A percentile compares a stretch with the other conserved stretches of the same genome.
Evolutionary conservation across 129 eudicot species (phyloP).

Genomic region (Lonicera japonica): DNA sequence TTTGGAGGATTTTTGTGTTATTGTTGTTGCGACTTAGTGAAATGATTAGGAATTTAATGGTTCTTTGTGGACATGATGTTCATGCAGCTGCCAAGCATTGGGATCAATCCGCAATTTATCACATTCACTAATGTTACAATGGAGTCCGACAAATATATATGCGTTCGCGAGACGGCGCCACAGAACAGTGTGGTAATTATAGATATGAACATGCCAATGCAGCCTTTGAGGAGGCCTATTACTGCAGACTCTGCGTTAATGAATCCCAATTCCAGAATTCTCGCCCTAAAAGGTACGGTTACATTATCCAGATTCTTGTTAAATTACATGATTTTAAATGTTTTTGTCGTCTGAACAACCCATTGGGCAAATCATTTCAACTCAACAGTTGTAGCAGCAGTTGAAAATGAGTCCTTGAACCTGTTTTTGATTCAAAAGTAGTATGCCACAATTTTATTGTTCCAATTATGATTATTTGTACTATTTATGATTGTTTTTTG

Average conservation of each 20-base stretch:
- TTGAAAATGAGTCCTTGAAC: neutral
- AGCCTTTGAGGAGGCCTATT: conserved; percentile 87
- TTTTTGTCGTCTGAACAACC: neutral
- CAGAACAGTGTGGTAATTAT: conserved; percentile 90
- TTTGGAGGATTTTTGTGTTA: too few species aligned
- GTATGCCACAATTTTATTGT: neutral
- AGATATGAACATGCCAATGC: conserved; percentile 94
- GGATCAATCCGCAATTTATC: conserved; percentile 85
- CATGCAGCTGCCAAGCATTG: conserved; percentile 79
- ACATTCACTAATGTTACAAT: conserved; percentile 89
- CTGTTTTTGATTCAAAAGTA: neutral
- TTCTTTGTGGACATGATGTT: conserved; percentile 19
- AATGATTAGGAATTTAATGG: neutral
- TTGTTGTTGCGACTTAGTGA: neutral
- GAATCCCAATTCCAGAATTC: conserved; percentile 78
- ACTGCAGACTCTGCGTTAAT: conserved; percentile 93
- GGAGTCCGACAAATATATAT: conserved; percentile 94
- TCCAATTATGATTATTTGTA: neutral
- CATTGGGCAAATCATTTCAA: neutral
- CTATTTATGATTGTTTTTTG: too few species aligned
- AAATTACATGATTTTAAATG: neutral
- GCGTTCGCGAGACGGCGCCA: conserved; percentile 92
- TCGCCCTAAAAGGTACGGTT: conserved; percentile 73
- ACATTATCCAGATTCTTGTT: neutral
- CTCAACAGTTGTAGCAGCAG: neutral